Evolutionary conservation across 2,329 filamentous ascomycete genomes (phyloP).

Genomic region (Talaromyces atroroseus): DNA sequence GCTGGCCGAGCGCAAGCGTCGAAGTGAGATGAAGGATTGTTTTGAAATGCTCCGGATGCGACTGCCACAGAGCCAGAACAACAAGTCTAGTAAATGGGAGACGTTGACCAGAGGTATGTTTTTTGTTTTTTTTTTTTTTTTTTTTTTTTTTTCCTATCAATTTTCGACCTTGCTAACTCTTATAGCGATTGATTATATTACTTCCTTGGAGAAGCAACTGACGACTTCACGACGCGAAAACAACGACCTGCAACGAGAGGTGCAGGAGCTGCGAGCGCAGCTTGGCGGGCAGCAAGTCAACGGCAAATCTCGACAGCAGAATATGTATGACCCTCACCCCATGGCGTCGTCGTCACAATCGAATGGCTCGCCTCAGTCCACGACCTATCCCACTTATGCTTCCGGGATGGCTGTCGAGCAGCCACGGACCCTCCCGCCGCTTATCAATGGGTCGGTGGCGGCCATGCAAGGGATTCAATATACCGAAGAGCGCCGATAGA

Average conservation of each 20-base stretch:
- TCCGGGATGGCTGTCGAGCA: conserved; percentile 35
- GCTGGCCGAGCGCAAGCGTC: conserved; percentile 46
- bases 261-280: conserved; percentile 37
- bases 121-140: background rate
- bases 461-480: conserved; percentile 49
- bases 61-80: conserved; percentile 43
- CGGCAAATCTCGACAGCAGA: conserved; percentile 25
- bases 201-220: conserved; percentile 38
- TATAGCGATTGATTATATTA: conserved; percentile 46
- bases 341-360: conserved; percentile 26
- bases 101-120: conserved; percentile 42
- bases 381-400: conserved; percentile 26
- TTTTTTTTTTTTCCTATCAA: background rate
- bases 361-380: conserved; percentile 29
- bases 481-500: conserved; percentile 42
- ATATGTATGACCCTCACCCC: conserved; percentile 33
- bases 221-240: conserved; percentile 35
- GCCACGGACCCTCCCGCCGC: conserved; percentile 42
- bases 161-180: background rate
- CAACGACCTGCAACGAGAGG: conserved; percentile 29
- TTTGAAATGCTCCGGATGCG: conserved; percentile 43
- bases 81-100: conserved; percentile 51
- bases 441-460: conserved; percentile 40
- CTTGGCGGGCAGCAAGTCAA: conserved; percentile 31
- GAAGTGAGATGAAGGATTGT: conserved; percentile 50